Evolutionary conservation across 345 rosid species (phyloP).

Genomic region (Euphorbia peplus): DNA sequence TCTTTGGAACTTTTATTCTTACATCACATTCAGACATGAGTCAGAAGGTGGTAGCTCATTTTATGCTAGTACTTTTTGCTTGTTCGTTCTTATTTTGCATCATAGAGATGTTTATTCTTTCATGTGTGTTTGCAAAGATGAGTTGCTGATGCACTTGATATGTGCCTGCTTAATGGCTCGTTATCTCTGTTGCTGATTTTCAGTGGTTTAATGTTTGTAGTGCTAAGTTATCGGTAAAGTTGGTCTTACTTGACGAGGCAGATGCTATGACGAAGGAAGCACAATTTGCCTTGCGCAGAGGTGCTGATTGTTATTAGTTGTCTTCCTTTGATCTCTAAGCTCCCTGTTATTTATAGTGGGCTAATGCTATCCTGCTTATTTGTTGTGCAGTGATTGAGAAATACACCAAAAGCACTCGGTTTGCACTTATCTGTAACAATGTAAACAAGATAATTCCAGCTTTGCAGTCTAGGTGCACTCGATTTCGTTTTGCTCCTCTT

Average conservation of each 20-base stretch:
- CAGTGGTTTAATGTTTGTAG: slow-evolving; percentile 33
- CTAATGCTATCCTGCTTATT: slow-evolving; percentile 19
- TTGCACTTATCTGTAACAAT: slow-evolving; percentile 90
- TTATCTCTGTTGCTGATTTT: slow-evolving; percentile 7
- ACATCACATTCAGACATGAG: background rate
- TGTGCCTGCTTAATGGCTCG: background rate
- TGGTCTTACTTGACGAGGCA: slow-evolving; percentile 91
- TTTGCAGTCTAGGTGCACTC: slow-evolving; percentile 91
- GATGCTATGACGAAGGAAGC: slow-evolving; percentile 99
- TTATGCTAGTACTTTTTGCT: background rate
- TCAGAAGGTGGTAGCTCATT: background rate
- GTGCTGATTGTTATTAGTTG: slow-evolving; percentile 24
- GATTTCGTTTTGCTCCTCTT: slow-evolving; percentile 96
- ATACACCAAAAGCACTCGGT: slow-evolving; percentile 90
- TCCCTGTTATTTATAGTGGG: slow-evolving; percentile 2
- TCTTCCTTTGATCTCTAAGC: background rate
- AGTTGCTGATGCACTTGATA: slow-evolving; percentile 4
- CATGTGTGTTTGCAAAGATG: background rate
- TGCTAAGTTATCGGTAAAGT: slow-evolving; percentile 66
- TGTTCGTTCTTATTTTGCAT: background rate
- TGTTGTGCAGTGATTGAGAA: slow-evolving; percentile 74
- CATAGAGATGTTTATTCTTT: background rate
- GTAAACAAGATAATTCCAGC: slow-evolving; percentile 99
- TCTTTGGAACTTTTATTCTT: background rate
- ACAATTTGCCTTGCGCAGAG: slow-evolving; percentile 96